Evolutionary conservation across 805 yeast genomes (phyloP), one percentile per base, ranked within the genome.

Genomic region (Spathaspora boniae): DNA sequence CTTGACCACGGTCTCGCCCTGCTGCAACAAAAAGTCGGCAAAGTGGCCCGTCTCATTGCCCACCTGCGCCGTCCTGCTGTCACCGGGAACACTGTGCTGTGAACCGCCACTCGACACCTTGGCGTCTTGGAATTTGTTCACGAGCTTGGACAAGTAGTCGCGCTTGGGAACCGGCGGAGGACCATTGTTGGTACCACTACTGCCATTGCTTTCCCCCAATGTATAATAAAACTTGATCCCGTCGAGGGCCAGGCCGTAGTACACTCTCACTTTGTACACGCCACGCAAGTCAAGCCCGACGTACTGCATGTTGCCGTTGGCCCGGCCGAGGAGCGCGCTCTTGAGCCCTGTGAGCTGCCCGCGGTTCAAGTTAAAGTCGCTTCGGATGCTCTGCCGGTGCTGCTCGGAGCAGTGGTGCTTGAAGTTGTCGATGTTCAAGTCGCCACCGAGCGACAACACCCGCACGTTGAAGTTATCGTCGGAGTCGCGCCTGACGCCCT

Each of bases 171-270:
- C 48, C 3, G 64, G 65, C 1, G 80, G 81, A 12, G 56, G 50
- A n/a, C 17, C 41, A 3, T 43, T 34, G 2, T 20, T 5, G 7
- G 7, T 7, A 7, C 17, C 9, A 26, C 17, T 18, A 9, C 11
- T 7, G 8, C 34, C 44, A 15, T 19, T 15, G 8, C 25, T 17
- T 1, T 12, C 23, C 3, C 29, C 38, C 9, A 34, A 16, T 0
- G 26, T 27, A 34, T 29, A 49, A 43, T 63, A 65, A 45, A 88
- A 70, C 38, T 78, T 76, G 11, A 91, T 48, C 4, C 98, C 98
- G 58, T 89, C 96, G 15, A 93, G 58, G 0, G 95, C 94, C 16
- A 61, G 54, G 2, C 96, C 96, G 45, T 80, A 77, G 44, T 76
- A 82, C 0, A 88, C 72, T 38, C 86, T 70, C 1, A 88, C 72